Evolutionary conservation across 2,329 filamentous ascomycete species (phyloP), one percentile per base, ranked within the genome.

Genomic region (Xylariaceae sp.): DNA sequence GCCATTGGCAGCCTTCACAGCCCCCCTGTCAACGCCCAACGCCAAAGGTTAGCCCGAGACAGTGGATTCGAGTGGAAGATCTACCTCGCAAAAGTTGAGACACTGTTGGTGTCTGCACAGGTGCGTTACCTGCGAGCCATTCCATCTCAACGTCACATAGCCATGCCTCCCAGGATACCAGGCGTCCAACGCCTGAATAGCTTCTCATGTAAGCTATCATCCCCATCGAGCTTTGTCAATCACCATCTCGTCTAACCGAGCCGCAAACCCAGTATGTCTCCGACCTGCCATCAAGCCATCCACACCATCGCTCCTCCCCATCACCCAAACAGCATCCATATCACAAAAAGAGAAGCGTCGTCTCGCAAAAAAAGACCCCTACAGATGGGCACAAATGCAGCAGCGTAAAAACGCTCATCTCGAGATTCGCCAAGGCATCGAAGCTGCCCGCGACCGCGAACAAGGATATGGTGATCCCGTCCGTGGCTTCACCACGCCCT

Each of bases 321-420:
- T 80, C 59, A 66, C 62, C 18, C 82, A 89, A 58, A 81, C 81
- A 54, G 85, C 87, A 44, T 82, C 81, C 58, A 66, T 85, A 18
- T 81, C 82, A 36, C 71, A 72, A 45, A 76, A 82, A 58, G 80
- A 87, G 58, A 81, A 81, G 71, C 83, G 83, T 66, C 78, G 81
- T 52, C 77, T 80, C 55, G 80, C 80, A 52, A 83, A 86, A 66
- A 81, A 82, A 64, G 90, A 97, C 61, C 90, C 90, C 1, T 96
- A 95, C 66, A 78, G 85, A 52, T 81, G 87, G 70, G 86, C 86
- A 3, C 89, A 95, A 69, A 85, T 89, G 31, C 82, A 87, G 62
- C 89, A 90, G 66, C 85, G 89, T 54, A 95, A 92, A 70, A 83
- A 86, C 11, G 89, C 87, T 58, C 95, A 96, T 65, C 68, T 92